These are phyloP conservation scores for Blastobotrys chiropterorum DNA, from an alignment of 805 yeast genomes.

Conservation along the genomic window DNA sequence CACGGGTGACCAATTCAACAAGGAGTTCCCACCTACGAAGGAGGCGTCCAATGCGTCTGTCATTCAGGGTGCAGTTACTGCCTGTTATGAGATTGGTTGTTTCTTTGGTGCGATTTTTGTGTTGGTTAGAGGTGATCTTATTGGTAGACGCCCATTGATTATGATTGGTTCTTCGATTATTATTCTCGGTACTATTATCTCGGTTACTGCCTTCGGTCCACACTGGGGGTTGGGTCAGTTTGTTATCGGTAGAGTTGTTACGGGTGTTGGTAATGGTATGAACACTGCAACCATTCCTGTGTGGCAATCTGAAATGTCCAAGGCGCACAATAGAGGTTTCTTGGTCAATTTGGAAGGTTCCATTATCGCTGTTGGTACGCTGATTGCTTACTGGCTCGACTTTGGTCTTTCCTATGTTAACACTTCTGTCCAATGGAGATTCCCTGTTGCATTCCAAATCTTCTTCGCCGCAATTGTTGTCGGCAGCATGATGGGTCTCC, in stretches of 20 bases:
- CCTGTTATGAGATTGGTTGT: slow-evolving; percentile 64
- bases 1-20: slow-evolving; percentile 55
- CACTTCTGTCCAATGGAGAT: slow-evolving; percentile 55
- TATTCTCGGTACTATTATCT: slow-evolving; percentile 58
- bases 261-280: slow-evolving; percentile 74
- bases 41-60: slow-evolving; percentile 41
- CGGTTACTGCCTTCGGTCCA: slow-evolving; percentile 37
- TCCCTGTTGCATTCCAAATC: slow-evolving; percentile 70
- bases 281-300: slow-evolving; percentile 79
- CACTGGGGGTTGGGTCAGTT: slow-evolving; percentile 53
- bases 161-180: slow-evolving; percentile 49
- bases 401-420: slow-evolving; percentile 60
- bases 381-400: slow-evolving; percentile 51
- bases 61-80: slow-evolving; percentile 55
- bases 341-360: slow-evolving; percentile 67
- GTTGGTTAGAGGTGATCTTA: slow-evolving; percentile 51
- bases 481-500: slow-evolving; percentile 52
- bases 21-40: slow-evolving; percentile 53
- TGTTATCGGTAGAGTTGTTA: slow-evolving; percentile 63
- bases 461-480: slow-evolving; percentile 52
- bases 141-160: slow-evolving; percentile 63
- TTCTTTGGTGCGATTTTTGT: slow-evolving; percentile 66
- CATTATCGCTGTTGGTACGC: slow-evolving; percentile 67
- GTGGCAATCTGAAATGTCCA: slow-evolving; percentile 73
- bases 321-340: slow-evolving; percentile 60